Base-by-base conservation (phyloP, 768 basidiomycete species). In the Cubamyces lactineus region DNA sequence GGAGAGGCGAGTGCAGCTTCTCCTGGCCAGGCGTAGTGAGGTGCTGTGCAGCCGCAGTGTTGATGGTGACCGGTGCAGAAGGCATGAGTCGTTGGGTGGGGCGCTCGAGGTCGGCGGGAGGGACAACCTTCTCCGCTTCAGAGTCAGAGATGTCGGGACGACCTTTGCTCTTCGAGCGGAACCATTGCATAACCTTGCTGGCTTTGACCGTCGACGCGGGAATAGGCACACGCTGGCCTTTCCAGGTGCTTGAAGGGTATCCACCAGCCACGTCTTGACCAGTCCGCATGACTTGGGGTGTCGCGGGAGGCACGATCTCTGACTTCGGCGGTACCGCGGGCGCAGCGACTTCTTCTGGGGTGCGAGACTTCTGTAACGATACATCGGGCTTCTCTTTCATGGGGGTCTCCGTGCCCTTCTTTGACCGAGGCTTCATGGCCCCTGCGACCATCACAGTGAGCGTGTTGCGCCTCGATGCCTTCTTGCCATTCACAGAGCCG, bases 101-200 rank as follows among this genome's bases (percentile, higher is more conserved):
- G 24, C 54, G 59, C 26, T 70, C 70, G 40, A 62, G 46, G 9
- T 57, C 63, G 0, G 55, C 21, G 7, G 46, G 50, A n/a, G 55
- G 43, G 4, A 49, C 52, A 23, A 53, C 38, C 57, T 70, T 69
- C 60, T 71, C 67, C 26, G 57, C 48, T 52, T 74, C 73, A 59
- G 73, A 73, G 50, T 67, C 69, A 41, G 70, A 23, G 61, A 69
- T 24, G 70, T 76, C 52, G 60, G 67, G 42, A 69, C 74, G 58
- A 66, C 72, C 69, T 72, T 85, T 88, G 70, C 86, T 88, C 75
- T 83, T 84, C 57, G 82, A 84, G 74, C 91, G 82, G 84, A 99
- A 98, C 97, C 97, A 99, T 66, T 95, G 89, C 96, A 98, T 98
- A 55, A 99, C 97, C 71, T 90, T 94, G 74, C 87, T 87, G 4